Evolutionary conservation across 73 alveolate species (phyloP), one percentile per base, ranked within the genome.

Genomic region (Symbiodinium natans): DNA sequence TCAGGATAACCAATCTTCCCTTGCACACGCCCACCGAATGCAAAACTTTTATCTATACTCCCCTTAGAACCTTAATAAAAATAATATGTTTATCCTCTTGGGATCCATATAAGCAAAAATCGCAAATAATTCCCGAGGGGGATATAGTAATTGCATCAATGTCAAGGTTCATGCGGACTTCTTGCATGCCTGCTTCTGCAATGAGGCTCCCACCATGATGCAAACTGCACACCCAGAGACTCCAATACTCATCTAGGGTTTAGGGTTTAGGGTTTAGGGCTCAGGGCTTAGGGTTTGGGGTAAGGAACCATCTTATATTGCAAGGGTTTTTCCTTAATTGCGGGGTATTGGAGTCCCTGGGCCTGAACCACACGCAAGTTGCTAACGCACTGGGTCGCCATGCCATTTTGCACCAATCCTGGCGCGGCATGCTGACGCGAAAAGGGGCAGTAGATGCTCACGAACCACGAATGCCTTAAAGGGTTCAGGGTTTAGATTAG

Each of bases 401-500:
- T 1, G 95, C 95, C 95, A 88, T 88, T 43, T 77, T 88, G 73
- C 95, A 88, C 95, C 95, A 88, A 23, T 88, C 95, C 95, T 88
- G 86, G 77, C 93, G 33, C 33, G 31, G 25, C 82, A 63, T 25
- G 6, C 19, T 36, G n/a, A 25, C 82, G 9, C 39, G 82, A 56
- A 21, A 21, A 56, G 27, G 27, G 1, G 17, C 75, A 56, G 27
- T 21, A 21, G 27, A 21, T 21, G 31, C 17, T 29, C 17, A 21
- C 75, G 21, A 15, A 15, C 74, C 74, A 54, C 27, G 17, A 21
- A 56, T 21, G 31, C 17, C 27, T 29, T 29, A 56, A 21, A 21
- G 23, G 63, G 63, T 10, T 48, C 17, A 10, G 8, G 8, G 63
- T 48, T 48, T 17, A 48, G 63, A 17, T 17, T 48, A 10, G 23